These are phyloP conservation scores for Diaporthe eres DNA, from an alignment of 2,329 filamentous ascomycete genomes.

Conservation along the genomic window DNA sequence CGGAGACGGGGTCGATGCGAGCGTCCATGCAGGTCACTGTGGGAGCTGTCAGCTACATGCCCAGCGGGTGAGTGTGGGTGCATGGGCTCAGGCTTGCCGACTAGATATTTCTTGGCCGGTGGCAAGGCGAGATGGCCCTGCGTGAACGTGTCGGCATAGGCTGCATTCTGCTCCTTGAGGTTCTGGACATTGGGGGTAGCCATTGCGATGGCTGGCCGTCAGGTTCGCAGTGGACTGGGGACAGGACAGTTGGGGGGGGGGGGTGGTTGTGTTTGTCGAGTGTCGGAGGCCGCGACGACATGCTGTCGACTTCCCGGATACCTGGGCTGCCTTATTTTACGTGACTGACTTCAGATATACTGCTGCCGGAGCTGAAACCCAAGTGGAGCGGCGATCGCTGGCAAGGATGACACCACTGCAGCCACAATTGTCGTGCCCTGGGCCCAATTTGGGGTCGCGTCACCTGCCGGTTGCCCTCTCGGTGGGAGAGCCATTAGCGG, in stretches of 20 bases:
- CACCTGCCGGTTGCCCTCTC: conserved; percentile 1
- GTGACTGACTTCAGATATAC: neutral
- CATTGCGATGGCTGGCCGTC: conserved; percentile 36
- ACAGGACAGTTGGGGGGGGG: too few relatives aligned
- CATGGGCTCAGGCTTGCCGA: conserved; percentile 60
- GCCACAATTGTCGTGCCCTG: conserved; percentile 8
- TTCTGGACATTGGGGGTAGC: conserved; percentile 47
- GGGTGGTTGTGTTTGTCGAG: neutral
- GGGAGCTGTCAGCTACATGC: conserved; percentile 38
- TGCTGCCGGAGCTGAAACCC: neutral
- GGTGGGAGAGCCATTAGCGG: conserved; percentile 8
- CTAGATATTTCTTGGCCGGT: conserved; percentile 77
- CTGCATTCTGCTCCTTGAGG: conserved; percentile 47
- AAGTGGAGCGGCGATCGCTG: neutral
- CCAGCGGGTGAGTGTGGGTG: conserved; percentile 30
- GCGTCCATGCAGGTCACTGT: conserved; percentile 87
- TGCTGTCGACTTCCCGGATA: neutral
- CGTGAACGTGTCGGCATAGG: conserved; percentile 64
- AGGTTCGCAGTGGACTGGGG: neutral
- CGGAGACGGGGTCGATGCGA: conserved; percentile 75
- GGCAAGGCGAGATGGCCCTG: conserved; percentile 77
- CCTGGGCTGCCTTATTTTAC: neutral
- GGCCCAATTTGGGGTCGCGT: neutral
- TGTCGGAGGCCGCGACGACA: neutral
- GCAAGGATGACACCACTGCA: conserved; percentile 24